Conservation (phyloP, 257 asterid genomes). For the Forsythia suspensa region DNA sequence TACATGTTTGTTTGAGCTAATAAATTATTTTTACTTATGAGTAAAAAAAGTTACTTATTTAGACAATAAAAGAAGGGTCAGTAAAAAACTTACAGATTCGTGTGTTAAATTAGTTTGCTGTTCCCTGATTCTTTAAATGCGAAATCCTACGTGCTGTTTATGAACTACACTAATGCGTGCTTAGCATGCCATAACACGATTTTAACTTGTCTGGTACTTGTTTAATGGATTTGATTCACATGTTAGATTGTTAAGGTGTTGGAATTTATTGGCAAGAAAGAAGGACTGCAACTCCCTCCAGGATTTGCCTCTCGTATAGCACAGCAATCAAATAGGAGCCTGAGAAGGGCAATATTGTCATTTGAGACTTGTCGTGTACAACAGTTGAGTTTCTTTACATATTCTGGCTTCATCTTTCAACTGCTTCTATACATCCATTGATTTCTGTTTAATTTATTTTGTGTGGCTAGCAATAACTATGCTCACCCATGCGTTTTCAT, state of each 20-base stretch:
- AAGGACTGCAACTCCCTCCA: constrained; percentile 74
- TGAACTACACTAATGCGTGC: constrained; percentile 5
- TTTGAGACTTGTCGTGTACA: constrained; percentile 95
- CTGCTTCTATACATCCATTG: constrained; percentile 3
- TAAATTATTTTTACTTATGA: neutral
- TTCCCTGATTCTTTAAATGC: neutral
- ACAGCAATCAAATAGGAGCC: constrained; percentile 82
- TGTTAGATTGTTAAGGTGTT: constrained; percentile 70
- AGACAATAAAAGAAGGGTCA: neutral
- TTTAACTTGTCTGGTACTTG: constrained; percentile 2
- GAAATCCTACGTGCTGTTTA: neutral
- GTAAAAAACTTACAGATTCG: neutral
- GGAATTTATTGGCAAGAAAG: constrained; percentile 93
- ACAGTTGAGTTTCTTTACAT: constrained; percentile 57
- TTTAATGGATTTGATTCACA: neutral
- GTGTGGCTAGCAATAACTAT: neutral
- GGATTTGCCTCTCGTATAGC: constrained; percentile 81
- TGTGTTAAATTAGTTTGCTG: neutral
- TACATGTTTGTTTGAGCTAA: neutral
- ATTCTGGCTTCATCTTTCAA: neutral
- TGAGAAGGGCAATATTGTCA: constrained; percentile 86
- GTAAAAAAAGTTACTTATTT: neutral
- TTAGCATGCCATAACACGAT: constrained; percentile 1
- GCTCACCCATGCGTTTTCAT: constrained; percentile 19
- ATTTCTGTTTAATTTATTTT: constrained; percentile 12